Evolutionary conservation across 1,284 basidiomycete genomes (phyloP), one percentile per base, ranked within the genome.

Genomic region (Ustanciosporium gigantosporum): DNA sequence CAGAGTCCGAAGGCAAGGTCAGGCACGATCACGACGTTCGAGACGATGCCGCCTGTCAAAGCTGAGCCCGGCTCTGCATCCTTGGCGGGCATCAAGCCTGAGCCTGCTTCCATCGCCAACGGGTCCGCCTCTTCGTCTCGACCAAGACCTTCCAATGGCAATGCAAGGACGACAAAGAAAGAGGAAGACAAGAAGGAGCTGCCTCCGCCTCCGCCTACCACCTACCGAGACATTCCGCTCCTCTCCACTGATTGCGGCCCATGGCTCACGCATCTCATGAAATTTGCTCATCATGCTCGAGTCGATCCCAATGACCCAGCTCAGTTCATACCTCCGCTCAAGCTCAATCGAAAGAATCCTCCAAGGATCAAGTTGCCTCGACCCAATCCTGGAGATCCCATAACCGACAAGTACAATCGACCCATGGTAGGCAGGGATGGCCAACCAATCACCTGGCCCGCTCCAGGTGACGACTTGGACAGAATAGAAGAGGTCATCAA

Each of bases 331-430:
- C 64, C 61, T 4, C 75, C 75, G 17, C 61, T 77, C 57, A 76
- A 74, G 57, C 66, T 77, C 32, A 77, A 77, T 35, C 56, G 75
- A 32, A 77, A 77, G 61, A 68, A 61, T 43, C 70, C 72, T 11
- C 69, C 74, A n/a, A 58, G 70, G n/a, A 59, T 56, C 45, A 77
- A 76, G 46, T 39, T 66, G 41, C 59, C 65, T 16, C 47, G 56
- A 4, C 68, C 75, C 13, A 56, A 69, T 34, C 60, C 71, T 14
- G 74, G 75, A 0, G 73, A 76, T 34, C 41, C 58, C 8, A 66
- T 77, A 29, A 46, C 69, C 0, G 73, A 76, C 50, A 58, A 52
- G 25, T 71, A 64, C 46, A 72, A 72, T 15, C 48, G 64, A 24
- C 68, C 67, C 15, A 62, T 76, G 29, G 45, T 70, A 37, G 53